Conservation (phyloP, 306 rosid genomes). For the Geum urbanum region DNA sequence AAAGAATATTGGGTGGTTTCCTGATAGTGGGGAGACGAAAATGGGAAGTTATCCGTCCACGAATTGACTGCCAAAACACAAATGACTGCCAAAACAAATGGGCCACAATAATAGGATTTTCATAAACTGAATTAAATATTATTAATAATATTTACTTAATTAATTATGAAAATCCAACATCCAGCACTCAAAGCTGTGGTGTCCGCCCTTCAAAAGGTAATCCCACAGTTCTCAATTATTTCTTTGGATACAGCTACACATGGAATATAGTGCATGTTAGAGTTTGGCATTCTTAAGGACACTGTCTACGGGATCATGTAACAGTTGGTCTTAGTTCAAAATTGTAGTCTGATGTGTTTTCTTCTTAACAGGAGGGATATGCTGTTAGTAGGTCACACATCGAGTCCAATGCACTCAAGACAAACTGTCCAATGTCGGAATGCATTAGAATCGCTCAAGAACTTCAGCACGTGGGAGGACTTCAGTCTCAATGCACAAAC, state of each 20-base stretch:
- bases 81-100: no score
- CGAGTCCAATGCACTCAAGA: conserved; percentile 67
- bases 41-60: no score
- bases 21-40: no score
- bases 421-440: conserved; percentile 83
- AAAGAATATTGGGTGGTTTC: no score
- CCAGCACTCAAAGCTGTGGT: conserved; percentile 58
- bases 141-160: no score
- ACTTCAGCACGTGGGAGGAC: conserved; percentile 28
- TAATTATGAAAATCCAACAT: no score
- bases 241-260: background rate
- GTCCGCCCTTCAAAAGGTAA: conserved; percentile 63
- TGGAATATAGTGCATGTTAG: background rate
- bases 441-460: conserved; percentile 72
- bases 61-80: no score
- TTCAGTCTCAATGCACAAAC: background rate
- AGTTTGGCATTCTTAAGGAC: background rate
- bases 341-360: background rate
- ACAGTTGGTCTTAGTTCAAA: background rate
- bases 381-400: conserved; percentile 90
- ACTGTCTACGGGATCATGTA: background rate
- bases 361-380: conserved; percentile 68
- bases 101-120: no score
- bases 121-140: no score
- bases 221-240: background rate